These are phyloP conservation scores for Allium cepa DNA, from an alignment of 106 monocot species.

Conservation along the genomic window DNA sequence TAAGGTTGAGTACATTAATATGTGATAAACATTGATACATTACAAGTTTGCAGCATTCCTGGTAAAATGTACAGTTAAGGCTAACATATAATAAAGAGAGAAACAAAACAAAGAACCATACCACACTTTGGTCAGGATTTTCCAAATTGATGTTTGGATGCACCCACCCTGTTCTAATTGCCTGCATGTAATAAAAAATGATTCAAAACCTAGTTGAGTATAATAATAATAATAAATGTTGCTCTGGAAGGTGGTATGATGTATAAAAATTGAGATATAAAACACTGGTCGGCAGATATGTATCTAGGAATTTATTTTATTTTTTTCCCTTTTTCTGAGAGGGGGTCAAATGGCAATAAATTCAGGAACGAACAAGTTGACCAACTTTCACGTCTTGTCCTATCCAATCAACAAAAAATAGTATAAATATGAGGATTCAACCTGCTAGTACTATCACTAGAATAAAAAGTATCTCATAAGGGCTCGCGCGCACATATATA, in stretches of 20 bases:
- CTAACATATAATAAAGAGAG: not conserved
- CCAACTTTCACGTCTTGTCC: not conserved
- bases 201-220: not conserved
- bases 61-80: not conserved
- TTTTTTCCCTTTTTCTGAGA: not conserved
- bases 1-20: not conserved
- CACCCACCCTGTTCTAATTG: conserved; percentile 87
- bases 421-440: too few relatives aligned
- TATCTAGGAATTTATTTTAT: not conserved
- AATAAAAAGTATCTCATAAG: too few relatives aligned
- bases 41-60: not conserved
- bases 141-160: conserved; percentile 98
- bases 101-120: conserved; percentile 19
- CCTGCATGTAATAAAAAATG: conserved; percentile 33
- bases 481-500: too few relatives aligned
- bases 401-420: too few relatives aligned
- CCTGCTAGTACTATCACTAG: too few relatives aligned
- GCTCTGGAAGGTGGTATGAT: not conserved
- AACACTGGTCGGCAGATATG: not conserved
- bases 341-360: not conserved
- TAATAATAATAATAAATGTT: not conserved
- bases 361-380: not conserved
- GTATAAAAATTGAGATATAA: not conserved
- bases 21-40: not conserved
- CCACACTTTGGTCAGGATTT: conserved; percentile 81